Conservation (phyloP, 768 basidiomycete species). For the Collybia sp. region DNA sequence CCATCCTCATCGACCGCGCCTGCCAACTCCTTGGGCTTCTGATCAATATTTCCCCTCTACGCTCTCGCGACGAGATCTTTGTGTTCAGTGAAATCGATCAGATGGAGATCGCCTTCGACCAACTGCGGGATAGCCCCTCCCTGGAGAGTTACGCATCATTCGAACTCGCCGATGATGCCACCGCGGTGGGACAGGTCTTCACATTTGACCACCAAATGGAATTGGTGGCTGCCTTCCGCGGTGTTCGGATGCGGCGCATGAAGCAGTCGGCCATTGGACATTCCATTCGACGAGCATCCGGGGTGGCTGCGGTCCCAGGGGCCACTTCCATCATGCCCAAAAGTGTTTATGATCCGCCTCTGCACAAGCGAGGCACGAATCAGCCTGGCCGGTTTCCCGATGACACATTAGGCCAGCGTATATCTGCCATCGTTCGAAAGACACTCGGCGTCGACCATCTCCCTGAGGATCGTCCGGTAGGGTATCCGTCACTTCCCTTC, state of each 20-base stretch:
- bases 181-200: slow-evolving; percentile 5
- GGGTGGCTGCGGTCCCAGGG: neutral
- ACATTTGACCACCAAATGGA: slow-evolving; percentile 1
- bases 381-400: too few relatives aligned
- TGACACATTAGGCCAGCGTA: too few relatives aligned
- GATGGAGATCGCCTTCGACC: neutral
- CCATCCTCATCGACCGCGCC: slow-evolving; percentile 2
- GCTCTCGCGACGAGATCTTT: slow-evolving; percentile 1
- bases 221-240: neutral
- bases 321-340: too few relatives aligned
- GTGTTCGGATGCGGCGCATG: slow-evolving; percentile 2
- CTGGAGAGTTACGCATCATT: slow-evolving; percentile 4
- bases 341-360: too few relatives aligned
- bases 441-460: too few relatives aligned
- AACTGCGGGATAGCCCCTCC: neutral
- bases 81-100: slow-evolving; percentile 2
- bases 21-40: slow-evolving; percentile 4
- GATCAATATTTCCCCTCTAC: slow-evolving; percentile 1
- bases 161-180: neutral
- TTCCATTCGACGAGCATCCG: neutral
- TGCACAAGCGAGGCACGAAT: too few relatives aligned
- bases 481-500: too few relatives aligned
- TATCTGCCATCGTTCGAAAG: too few relatives aligned
- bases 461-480: too few relatives aligned
- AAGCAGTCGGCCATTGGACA: neutral